Conservation (phyloP, 306 rosid species). For the Gynostemma pentaphyllum region DNA sequence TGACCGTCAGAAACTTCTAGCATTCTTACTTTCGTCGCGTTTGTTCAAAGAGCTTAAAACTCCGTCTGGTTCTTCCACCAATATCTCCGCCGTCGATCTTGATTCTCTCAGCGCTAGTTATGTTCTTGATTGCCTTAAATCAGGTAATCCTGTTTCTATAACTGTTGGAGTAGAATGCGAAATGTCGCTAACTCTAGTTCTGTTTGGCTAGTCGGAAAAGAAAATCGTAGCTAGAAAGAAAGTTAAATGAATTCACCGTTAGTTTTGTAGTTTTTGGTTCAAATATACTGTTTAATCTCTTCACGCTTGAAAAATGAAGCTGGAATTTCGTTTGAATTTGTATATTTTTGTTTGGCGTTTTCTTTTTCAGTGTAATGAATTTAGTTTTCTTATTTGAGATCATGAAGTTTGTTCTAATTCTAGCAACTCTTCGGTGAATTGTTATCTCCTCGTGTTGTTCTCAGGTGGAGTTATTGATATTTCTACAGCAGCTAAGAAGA, state of each 20-base stretch:
- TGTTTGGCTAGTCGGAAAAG: slow-evolving; percentile 1
- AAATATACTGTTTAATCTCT: background rate
- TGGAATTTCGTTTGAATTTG: background rate
- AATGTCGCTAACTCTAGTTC: background rate
- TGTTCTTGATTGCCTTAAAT: slow-evolving; percentile 31
- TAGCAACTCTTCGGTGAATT: background rate
- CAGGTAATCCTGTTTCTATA: slow-evolving; percentile 16
- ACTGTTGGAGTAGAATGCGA: background rate
- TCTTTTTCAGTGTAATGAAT: background rate
- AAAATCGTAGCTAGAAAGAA: background rate
- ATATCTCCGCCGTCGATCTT: slow-evolving; percentile 19
- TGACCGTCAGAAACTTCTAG: slow-evolving; percentile 39
- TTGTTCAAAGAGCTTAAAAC: slow-evolving; percentile 27
- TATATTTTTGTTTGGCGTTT: background rate
- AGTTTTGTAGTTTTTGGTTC: background rate
- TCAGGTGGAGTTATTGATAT: slow-evolving; percentile 40
- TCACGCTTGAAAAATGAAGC: background rate
- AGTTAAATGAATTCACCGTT: background rate
- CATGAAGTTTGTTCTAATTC: background rate
- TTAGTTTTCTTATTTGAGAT: background rate
- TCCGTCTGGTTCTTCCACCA: slow-evolving; percentile 18
- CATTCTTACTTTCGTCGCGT: slow-evolving; percentile 32
- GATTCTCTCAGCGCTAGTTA: slow-evolving; percentile 39
- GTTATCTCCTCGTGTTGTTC: background rate
- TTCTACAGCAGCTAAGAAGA: slow-evolving; percentile 29